A percentile compares a stretch with the other conserved stretches of the same genome.
phyloP scores from a whole-genome alignment of 2,329 filamentous ascomycete genomes.

The Fusarium scirpi region DNA sequence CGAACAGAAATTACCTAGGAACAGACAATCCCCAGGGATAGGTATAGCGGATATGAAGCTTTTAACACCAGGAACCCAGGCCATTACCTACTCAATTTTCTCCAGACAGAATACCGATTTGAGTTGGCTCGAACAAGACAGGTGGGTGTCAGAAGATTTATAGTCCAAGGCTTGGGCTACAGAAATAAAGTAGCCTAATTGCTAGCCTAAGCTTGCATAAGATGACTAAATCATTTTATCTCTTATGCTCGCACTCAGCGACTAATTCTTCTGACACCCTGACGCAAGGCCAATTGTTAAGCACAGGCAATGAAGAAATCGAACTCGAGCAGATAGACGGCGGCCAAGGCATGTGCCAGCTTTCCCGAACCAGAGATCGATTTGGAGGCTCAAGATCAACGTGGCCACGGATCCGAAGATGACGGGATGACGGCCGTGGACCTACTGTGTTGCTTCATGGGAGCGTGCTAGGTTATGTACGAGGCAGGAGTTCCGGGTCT shows the following conservation, averaged over 20 bases:
- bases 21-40: neutral
- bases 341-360: neutral
- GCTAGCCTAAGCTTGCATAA: neutral
- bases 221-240: neutral
- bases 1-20: neutral
- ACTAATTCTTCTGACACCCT: too few relatives aligned
- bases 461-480: neutral
- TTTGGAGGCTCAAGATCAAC: neutral
- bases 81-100: neutral
- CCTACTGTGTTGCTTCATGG: neutral
- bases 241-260: neutral
- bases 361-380: neutral
- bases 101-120: too few relatives aligned
- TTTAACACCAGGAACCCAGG: neutral
- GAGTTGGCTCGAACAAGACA: too few relatives aligned
- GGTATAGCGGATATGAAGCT: neutral
- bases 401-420: neutral
- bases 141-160: too few relatives aligned
- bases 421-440: neutral
- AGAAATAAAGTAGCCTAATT: neutral
- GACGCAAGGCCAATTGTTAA: neutral
- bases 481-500: neutral
- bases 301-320: neutral
- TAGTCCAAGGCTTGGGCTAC: too few relatives aligned
- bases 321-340: conserved; percentile 2